phyloP scores from a whole-genome alignment of 768 basidiomycete genomes.

The Boletus rubropictus region DNA sequence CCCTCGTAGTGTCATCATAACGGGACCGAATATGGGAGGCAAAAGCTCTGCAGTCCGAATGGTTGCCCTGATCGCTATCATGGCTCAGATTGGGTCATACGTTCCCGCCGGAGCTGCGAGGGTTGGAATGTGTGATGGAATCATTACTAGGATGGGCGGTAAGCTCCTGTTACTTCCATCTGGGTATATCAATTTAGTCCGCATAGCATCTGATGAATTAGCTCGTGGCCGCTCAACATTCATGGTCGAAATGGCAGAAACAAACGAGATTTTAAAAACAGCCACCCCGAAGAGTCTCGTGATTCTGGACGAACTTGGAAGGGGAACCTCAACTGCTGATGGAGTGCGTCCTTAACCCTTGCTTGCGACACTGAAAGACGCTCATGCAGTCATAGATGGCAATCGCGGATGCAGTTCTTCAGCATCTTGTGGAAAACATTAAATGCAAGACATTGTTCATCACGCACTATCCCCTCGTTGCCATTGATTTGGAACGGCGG shows the following conservation, averaged over 20 bases:
- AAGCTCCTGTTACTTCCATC: conserved; percentile 17
- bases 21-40: conserved; percentile 83
- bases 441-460: conserved; percentile 83
- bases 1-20: conserved; percentile 63
- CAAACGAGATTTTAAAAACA: conserved; percentile 77
- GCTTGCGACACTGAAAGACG: not conserved
- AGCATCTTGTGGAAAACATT: conserved; percentile 55
- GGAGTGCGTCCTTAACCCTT: conserved; percentile 44
- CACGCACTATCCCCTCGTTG: conserved; percentile 88
- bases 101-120: conserved; percentile 76
- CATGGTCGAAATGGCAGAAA: conserved; percentile 96
- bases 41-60: conserved; percentile 83
- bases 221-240: conserved; percentile 86
- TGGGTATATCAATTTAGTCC: conserved; percentile 1
- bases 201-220: conserved; percentile 78
- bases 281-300: conserved; percentile 76
- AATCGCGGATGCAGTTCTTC: conserved; percentile 75
- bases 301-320: conserved; percentile 84
- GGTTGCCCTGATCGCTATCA: conserved; percentile 69
- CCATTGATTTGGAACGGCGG: conserved; percentile 54
- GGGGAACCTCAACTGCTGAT: conserved; percentile 91
- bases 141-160: conserved; percentile 90
- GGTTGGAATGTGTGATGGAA: conserved; percentile 75
- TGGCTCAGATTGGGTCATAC: conserved; percentile 87
- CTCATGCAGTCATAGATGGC: conserved; percentile 55